phyloP scores from a whole-genome alignment of 768 basidiomycete species.

The Neoboletus magnificus region DNA sequence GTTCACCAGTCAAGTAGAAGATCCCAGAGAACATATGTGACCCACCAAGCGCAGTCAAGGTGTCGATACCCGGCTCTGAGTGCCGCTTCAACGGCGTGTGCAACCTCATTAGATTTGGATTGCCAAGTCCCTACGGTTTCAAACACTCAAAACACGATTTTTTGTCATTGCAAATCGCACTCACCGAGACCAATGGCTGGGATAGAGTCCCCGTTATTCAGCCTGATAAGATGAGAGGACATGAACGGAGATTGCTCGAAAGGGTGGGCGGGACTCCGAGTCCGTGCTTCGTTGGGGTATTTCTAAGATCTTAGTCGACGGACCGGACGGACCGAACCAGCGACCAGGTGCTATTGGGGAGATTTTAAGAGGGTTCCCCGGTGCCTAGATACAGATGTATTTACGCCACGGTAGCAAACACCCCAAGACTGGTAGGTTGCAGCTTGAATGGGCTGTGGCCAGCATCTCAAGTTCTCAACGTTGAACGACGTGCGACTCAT shows the following conservation, averaged over 20 bases:
- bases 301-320: conserved; percentile 3
- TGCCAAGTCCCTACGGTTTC: conserved; percentile 70
- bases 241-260: conserved; percentile 18
- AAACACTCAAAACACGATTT: not conserved
- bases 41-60: conserved; percentile 64
- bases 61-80: conserved; percentile 77
- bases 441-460: too few species aligned
- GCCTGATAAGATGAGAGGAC: conserved; percentile 47
- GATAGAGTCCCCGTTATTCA: conserved; percentile 59
- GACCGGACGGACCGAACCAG: conserved; percentile 20
- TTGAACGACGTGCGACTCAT: not conserved
- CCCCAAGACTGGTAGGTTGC: not conserved
- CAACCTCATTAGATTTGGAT: conserved; percentile 68
- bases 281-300: not conserved
- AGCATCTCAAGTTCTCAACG: not conserved
- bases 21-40: not conserved
- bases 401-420: not conserved
- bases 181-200: conserved; percentile 59
- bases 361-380: not conserved
- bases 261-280: conserved; percentile 1
- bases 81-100: conserved; percentile 67
- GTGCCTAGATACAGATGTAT: not conserved
- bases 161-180: conserved; percentile 25
- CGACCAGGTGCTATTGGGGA: not conserved
- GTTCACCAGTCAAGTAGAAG: conserved; percentile 17